These are phyloP conservation scores for Hypoxylon trugodes DNA, from an alignment of 495 filamentous ascomycete genomes.

Conservation along the genomic window DNA sequence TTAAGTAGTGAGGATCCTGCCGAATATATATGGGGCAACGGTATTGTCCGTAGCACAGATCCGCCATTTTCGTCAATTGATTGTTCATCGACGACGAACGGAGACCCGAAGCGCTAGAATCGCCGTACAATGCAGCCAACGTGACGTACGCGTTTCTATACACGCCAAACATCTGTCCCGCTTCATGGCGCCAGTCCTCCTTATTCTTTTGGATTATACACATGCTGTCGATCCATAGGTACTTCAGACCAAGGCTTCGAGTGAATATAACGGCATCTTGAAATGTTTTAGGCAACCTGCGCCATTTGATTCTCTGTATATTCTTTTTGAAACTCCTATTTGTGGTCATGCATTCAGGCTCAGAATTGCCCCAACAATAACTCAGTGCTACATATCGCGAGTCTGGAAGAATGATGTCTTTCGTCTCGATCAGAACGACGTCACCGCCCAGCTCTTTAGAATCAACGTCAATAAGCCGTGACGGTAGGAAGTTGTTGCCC, in stretches of 20 bases:
- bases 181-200: conserved; percentile 39
- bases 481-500: neutral
- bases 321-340: conserved; percentile 13
- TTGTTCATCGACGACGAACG: conserved; percentile 4
- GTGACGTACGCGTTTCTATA: conserved; percentile 37
- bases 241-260: conserved; percentile 31
- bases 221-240: conserved; percentile 50
- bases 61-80: conserved; percentile 3
- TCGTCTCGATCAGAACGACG: neutral
- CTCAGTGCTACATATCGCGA: conserved; percentile 19
- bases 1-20: neutral
- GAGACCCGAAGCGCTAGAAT: conserved; percentile 1
- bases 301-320: conserved; percentile 13
- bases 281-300: conserved; percentile 33
- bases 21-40: conserved; percentile 5
- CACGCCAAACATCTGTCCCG: conserved; percentile 35
- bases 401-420: neutral
- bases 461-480: conserved; percentile 3
- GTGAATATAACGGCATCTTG: conserved; percentile 44
- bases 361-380: conserved; percentile 15
- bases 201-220: conserved; percentile 42
- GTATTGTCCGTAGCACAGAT: neutral
- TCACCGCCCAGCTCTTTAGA: neutral
- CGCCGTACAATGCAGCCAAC: conserved; percentile 15
- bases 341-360: conserved; percentile 22